phyloP scores from a whole-genome alignment of 495 filamentous ascomycete genomes.

The Xanthoparmelia taractica region DNA sequence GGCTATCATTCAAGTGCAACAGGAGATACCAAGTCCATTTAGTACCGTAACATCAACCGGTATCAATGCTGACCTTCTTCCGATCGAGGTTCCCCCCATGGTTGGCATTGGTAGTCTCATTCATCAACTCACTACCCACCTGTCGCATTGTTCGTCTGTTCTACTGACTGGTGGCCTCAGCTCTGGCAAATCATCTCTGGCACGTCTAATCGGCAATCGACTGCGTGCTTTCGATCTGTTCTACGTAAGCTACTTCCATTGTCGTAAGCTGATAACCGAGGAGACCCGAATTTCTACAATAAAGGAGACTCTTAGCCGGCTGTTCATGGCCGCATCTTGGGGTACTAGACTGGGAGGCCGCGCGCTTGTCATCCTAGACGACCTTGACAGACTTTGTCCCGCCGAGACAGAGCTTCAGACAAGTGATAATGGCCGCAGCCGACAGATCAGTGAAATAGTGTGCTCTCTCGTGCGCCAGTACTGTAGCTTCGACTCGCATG shows the following conservation, averaged over 20 bases:
- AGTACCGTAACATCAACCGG: constrained; percentile 41
- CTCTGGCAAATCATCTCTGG: constrained; percentile 76
- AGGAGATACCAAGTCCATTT: constrained; percentile 54
- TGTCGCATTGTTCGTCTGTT: constrained; percentile 80
- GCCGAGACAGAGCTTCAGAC: constrained; percentile 88
- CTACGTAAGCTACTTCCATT: constrained; percentile 73
- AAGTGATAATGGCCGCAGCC: constrained; percentile 83
- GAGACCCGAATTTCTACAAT: constrained; percentile 81
- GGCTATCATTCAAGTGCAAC: constrained; percentile 61
- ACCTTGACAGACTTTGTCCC: constrained; percentile 86
- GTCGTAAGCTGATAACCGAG: constrained; percentile 74
- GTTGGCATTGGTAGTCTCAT: constrained; percentile 80
- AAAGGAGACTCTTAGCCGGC: constrained; percentile 73
- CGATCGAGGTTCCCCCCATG: constrained; percentile 49
- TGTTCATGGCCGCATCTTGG: constrained; percentile 87
- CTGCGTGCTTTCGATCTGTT: constrained; percentile 60
- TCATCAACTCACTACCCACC: constrained; percentile 56
- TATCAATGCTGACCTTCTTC: constrained; percentile 47
- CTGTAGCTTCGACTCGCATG: constrained; percentile 63
- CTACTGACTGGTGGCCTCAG: constrained; percentile 82
- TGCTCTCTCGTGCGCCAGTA: constrained; percentile 76
- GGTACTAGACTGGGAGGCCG: constrained; percentile 75
- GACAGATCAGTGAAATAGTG: constrained; percentile 84
- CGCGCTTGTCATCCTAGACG: constrained; percentile 79
- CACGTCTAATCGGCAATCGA: constrained; percentile 55